A percentile compares a stretch with the other conserved stretches of the same genome.
phyloP scores from a whole-genome alignment of 306 rosid species.

The Pterocarpus santalinus region DNA sequence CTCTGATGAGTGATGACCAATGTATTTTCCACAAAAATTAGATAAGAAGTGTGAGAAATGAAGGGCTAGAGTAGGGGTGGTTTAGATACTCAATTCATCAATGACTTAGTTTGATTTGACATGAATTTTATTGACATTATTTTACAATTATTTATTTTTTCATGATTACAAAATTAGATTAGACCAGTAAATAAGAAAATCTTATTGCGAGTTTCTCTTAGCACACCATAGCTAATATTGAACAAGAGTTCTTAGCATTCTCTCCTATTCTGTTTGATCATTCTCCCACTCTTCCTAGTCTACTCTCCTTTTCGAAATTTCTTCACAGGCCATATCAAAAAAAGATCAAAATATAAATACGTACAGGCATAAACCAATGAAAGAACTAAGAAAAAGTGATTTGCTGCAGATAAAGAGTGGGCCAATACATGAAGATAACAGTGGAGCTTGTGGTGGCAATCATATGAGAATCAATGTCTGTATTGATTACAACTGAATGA shows the following conservation, averaged over 20 bases:
- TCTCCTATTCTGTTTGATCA: not conserved
- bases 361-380: too few species aligned
- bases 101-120: not conserved
- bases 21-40: constrained; percentile 15
- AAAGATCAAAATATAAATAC: too few species aligned
- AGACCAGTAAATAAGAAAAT: not conserved
- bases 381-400: too few species aligned
- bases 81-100: not conserved
- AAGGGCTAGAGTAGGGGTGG: not conserved
- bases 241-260: not conserved
- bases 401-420: too few species aligned
- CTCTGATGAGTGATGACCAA: not conserved
- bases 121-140: not conserved
- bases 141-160: not conserved
- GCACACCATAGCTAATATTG: not conserved
- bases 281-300: not conserved
- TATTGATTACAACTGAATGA: not conserved
- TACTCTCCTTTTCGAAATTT: not conserved
- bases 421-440: too few species aligned
- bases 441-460: too few species aligned
- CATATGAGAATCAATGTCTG: not conserved
- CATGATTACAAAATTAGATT: not conserved
- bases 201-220: not conserved
- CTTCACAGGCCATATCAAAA: too few species aligned
- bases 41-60: not conserved